Conservation (phyloP, 2,329 filamentous ascomycete species). For the Colletotrichum brevisporum region DNA sequence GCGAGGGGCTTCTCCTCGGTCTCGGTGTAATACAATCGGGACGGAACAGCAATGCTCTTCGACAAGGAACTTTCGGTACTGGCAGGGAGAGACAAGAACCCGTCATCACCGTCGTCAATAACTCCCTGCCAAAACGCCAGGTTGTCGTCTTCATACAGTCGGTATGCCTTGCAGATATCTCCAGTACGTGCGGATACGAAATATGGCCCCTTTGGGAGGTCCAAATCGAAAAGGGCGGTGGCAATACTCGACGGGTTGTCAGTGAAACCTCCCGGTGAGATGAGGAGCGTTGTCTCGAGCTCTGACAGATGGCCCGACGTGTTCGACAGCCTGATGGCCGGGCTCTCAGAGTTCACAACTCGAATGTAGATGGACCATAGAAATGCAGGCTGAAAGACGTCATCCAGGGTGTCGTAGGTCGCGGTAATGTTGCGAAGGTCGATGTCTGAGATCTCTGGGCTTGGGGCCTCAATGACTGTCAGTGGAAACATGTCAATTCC, state of each 20-base stretch:
- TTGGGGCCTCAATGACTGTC: slow-evolving; percentile 13
- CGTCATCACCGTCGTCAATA: slow-evolving; percentile 6
- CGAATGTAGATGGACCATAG: slow-evolving; percentile 43
- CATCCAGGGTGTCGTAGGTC: slow-evolving; percentile 41
- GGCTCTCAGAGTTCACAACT: neutral
- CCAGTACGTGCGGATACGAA: slow-evolving; percentile 25
- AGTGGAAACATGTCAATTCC: slow-evolving; percentile 30
- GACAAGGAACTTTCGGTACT: slow-evolving; percentile 23
- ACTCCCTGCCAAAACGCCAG: neutral
- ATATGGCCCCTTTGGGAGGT: slow-evolving; percentile 37
- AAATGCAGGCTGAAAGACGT: slow-evolving; percentile 48
- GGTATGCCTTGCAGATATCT: slow-evolving; percentile 39
- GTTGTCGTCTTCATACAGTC: slow-evolving; percentile 35
- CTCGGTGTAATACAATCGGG: slow-evolving; percentile 62
- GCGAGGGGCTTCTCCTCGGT: slow-evolving; percentile 60
- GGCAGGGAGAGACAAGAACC: slow-evolving; percentile 13
- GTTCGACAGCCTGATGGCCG: neutral
- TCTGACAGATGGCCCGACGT: neutral
- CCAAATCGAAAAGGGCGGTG: neutral
- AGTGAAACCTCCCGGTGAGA: neutral
- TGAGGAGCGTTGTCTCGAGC: neutral
- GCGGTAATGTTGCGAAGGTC: slow-evolving; percentile 13
- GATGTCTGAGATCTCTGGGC: neutral
- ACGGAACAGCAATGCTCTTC: slow-evolving; percentile 57
- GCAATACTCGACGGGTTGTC: neutral